Percentiles rank a stretch among this genome's conserved stretches.
Conservation (phyloP, 306 rosid species). For the Lathyrus sativus region DNA sequence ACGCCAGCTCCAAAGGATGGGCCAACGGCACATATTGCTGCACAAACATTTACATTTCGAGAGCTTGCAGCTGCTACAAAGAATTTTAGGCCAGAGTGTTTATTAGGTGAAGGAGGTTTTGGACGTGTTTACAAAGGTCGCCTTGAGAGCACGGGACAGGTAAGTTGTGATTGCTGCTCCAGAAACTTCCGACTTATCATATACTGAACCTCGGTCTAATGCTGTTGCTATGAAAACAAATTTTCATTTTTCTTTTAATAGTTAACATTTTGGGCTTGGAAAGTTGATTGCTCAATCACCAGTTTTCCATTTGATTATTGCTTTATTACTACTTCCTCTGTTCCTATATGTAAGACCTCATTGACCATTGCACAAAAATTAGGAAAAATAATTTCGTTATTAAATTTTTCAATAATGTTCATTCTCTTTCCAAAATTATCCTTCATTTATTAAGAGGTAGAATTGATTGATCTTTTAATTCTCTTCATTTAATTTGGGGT, state of each 20-base stretch:
- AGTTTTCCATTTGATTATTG: slow-evolving; percentile 10
- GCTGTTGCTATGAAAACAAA: slow-evolving; percentile 22
- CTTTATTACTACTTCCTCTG: background rate
- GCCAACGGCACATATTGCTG: slow-evolving; percentile 87
- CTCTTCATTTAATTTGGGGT: background rate
- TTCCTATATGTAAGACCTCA: background rate
- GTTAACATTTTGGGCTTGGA: slow-evolving; percentile 25
- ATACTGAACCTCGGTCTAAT: background rate
- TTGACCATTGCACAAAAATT: background rate
- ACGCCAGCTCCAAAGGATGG: slow-evolving; percentile 74
- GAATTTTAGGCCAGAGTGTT: slow-evolving; percentile 83
- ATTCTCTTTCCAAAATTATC: background rate
- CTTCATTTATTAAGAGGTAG: background rate
- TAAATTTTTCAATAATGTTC: background rate
- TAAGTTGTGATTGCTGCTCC: slow-evolving; percentile 45
- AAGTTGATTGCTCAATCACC: background rate
- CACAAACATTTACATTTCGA: slow-evolving; percentile 94
- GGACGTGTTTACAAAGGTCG: slow-evolving; percentile 96
- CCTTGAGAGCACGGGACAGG: slow-evolving; percentile 94
- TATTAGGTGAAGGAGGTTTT: slow-evolving; percentile 95
- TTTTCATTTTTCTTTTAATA: slow-evolving; percentile 9
- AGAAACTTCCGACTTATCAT: background rate
- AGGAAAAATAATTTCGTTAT: background rate
- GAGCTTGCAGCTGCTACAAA: slow-evolving; percentile 97
- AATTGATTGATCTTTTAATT: background rate